Conservation (phyloP, 73 alveolate genomes). For the Uronychia setigera region DNA sequence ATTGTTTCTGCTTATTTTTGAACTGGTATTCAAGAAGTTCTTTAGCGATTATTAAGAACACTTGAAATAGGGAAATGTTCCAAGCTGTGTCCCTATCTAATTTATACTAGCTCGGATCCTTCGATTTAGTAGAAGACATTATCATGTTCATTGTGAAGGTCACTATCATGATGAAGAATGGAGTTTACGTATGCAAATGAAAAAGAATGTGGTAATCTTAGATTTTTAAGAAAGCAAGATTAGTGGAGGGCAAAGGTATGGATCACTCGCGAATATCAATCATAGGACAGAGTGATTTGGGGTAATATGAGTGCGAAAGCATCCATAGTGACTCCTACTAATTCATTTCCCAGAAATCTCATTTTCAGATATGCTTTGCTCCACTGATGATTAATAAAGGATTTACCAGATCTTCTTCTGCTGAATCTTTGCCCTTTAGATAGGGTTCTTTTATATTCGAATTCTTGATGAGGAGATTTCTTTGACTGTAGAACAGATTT, state of each 20-base stretch:
- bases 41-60: not conserved
- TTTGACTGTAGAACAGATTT: no score
- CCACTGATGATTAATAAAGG: not conserved
- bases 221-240: not conserved
- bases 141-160: not conserved
- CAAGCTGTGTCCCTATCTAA: not conserved
- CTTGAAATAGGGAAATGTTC: not conserved
- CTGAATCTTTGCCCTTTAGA: not conserved
- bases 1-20: not conserved
- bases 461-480: not conserved
- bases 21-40: not conserved
- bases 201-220: not conserved
- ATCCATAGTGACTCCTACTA: no score
- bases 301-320: no score
- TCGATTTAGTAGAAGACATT: not conserved
- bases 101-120: not conserved
- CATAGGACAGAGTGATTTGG: not conserved
- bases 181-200: not conserved
- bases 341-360: no score
- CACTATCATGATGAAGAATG: not conserved
- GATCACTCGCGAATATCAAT: not conserved
- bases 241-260: not conserved
- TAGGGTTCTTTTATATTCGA: not conserved
- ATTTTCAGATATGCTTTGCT: no score
- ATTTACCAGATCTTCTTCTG: not conserved